Evolutionary conservation across 139 green algal genomes (phyloP), one percentile per base, ranked within the genome.

Genomic region (Chlorella vulgaris): DNA sequence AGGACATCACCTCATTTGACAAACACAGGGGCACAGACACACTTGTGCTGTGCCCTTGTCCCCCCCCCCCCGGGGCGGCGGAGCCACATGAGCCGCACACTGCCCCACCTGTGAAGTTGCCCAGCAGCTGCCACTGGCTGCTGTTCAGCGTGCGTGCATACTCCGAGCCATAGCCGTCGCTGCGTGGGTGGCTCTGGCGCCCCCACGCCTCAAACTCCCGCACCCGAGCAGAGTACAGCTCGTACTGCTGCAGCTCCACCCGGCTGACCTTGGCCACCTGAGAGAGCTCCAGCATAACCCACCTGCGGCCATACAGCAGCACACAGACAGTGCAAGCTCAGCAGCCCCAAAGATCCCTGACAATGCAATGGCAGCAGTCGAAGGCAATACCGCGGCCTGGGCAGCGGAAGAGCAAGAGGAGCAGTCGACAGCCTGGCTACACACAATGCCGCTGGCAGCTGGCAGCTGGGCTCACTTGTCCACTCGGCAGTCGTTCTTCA

Each of bases 261-360:
- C 43, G 36, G 35, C 38, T 63, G 7, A 89, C n/a, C 33, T 60
- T 75, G 21, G 82, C 80, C 24, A 95, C 89, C 81, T 95, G 90
- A 31, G 85, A 92, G 24, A 97, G 90, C 86, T 97, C 93, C 6
- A 97, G 78, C 8, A 96, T 87, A 18, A 96, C 77, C 92, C 92
- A 71, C 36, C 65, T 71, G 65, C 2, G 55, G 21, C 33, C 26
- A 71, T 35, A 71, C 8, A 31, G 19, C 36, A 47, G 36, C 15
- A 58, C 10, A 15, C 13, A 58, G 15, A 15, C 15, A 58, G 47
- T 15, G 15, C 10, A 58, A 58, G 15, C 10, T 10, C 47, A 58
- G 10, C 13, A 58, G 47, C 47, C 13, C 47, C 47, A 58, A 58
- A 24, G 47, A n/a, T n/a, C n/a, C n/a, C n/a, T n/a, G n/a, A 55